Base-by-base conservation (phyloP, 805 yeast species). In the Metschnikowia similis region DNA sequence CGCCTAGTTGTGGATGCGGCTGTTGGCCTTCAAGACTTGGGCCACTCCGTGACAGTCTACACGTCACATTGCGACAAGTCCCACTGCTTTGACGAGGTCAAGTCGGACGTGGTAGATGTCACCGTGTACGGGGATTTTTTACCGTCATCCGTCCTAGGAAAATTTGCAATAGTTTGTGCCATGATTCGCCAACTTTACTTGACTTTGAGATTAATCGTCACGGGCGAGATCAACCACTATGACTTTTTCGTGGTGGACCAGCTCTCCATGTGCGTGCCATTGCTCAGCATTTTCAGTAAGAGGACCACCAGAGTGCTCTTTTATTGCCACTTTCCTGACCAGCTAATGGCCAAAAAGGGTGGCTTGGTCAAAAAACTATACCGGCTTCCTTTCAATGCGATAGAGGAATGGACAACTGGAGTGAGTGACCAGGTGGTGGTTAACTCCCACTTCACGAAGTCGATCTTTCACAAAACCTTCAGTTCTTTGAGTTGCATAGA, bases 321-420 rank as follows among this genome's bases (percentile, higher is more conserved):
- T 63, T 94, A 94, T 66, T 91, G 99, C 61, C 99, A 94, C 71
- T 92, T 92, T 66, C 99, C 99, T 0, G 99, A 94, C 66, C 85
- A 86, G 62, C 72, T 85, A 44, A 70, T 92, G 39, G 85, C 96
- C 0, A 70, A 72, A 16, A 84, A 84, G 47, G 71, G 76, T 2
- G 71, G 84, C 2, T 28, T 75, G 0, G 28, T 85, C 8, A 84
- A 89, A 59, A 71, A 68, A 52, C 45, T 87, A 0, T 94, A 94
- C 67, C 74, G 99, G 54, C 47, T 77, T 4, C 94, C 96, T 1
- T 92, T 94, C 66, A 96, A 94, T 66, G 56, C 70, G n/a, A 68
- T 87, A 21, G 99, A 94, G 67, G 89, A 88, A 57, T 75, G 86
- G 69, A 79, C 96, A 1, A 89, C 95, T 30, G 75, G 83, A 17